Percentiles rank a stretch among this genome's conserved stretches.
These are phyloP conservation scores for Fraxinus excelsior DNA, from an alignment of 257 asterid species.

Conservation along the genomic window DNA sequence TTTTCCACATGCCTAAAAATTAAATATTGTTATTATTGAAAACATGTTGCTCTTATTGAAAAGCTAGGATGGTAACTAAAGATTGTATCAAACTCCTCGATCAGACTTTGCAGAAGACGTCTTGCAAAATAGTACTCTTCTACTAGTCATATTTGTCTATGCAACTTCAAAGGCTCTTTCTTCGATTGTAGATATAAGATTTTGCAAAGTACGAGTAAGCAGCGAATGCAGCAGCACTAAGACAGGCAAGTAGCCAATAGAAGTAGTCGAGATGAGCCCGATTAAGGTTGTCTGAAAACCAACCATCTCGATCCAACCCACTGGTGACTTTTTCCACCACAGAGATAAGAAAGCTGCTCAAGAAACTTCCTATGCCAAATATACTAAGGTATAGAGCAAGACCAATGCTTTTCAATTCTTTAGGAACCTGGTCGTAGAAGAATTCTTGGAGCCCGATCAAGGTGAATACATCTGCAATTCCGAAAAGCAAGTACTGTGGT, in stretches of 20 bases:
- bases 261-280: conserved; percentile 25
- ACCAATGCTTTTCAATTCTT: conserved; percentile 15
- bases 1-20: too few relatives aligned
- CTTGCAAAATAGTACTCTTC: too few relatives aligned
- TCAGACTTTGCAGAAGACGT: too few relatives aligned
- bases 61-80: too few relatives aligned
- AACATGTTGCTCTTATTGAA: too few relatives aligned
- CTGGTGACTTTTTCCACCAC: conserved; percentile 21
- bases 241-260: conserved; percentile 23
- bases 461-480: background rate
- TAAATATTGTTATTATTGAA: too few relatives aligned
- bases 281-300: conserved; percentile 23
- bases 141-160: too few relatives aligned
- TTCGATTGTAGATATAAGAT: conserved; percentile 16
- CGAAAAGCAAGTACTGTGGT: conserved; percentile 14
- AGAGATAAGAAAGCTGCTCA: conserved; percentile 21
- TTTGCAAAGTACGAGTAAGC: conserved; percentile 19
- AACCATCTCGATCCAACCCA: conserved; percentile 20
- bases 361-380: conserved; percentile 20
- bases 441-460: background rate
- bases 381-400: conserved; percentile 21
- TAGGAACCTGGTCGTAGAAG: conserved; percentile 14
- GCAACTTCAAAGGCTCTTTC: background rate
- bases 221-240: conserved; percentile 9
- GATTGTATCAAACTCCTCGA: too few relatives aligned